Percentiles rank a stretch among this genome's conserved stretches.
Evolutionary conservation across 1,284 basidiomycete genomes (phyloP).

Genomic region (Termitomyces sp.): DNA sequence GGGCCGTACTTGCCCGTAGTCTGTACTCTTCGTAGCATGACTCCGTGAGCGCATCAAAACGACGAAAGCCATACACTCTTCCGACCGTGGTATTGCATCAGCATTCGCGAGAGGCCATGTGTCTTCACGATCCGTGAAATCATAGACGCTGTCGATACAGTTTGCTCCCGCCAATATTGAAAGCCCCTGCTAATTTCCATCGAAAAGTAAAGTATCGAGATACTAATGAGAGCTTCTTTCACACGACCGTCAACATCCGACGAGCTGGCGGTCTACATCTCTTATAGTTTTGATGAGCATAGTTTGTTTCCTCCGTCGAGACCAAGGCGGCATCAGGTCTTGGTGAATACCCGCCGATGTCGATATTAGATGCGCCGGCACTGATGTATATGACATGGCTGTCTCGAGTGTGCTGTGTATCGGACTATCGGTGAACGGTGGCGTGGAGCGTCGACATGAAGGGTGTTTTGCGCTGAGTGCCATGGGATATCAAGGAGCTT

Average conservation of each 20-base stretch:
- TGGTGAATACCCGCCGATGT: constrained; percentile 94
- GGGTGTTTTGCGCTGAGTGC: constrained; percentile 45
- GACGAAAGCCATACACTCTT: constrained; percentile 50
- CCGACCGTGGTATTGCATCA: constrained; percentile 23
- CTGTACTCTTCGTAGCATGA: constrained; percentile 69
- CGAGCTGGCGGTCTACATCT: not conserved
- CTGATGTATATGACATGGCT: constrained; percentile 48
- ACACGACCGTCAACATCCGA: constrained; percentile 16
- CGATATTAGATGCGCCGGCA: constrained; percentile 74
- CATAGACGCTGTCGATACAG: constrained; percentile 93
- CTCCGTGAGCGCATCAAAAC: constrained; percentile 94
- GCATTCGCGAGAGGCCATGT: constrained; percentile 35
- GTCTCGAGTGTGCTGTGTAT: constrained; percentile 44
- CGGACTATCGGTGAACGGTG: constrained; percentile 93
- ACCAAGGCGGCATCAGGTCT: constrained; percentile 75
- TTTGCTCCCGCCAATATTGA: constrained; percentile 84
- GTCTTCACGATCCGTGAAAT: constrained; percentile 61
- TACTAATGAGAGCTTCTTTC: constrained; percentile 59
- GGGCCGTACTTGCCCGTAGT: constrained; percentile 52
- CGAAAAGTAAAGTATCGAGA: constrained; percentile 99
- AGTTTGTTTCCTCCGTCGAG: constrained; percentile 60
- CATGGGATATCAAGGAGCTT: constrained; percentile 13
- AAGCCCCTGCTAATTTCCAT: constrained; percentile 69
- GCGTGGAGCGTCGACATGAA: constrained; percentile 95
- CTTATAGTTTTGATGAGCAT: constrained; percentile 53